Base-by-base conservation (phyloP, 371 early-diverging fungal genomes). In the Mortierella sp. region DNA sequence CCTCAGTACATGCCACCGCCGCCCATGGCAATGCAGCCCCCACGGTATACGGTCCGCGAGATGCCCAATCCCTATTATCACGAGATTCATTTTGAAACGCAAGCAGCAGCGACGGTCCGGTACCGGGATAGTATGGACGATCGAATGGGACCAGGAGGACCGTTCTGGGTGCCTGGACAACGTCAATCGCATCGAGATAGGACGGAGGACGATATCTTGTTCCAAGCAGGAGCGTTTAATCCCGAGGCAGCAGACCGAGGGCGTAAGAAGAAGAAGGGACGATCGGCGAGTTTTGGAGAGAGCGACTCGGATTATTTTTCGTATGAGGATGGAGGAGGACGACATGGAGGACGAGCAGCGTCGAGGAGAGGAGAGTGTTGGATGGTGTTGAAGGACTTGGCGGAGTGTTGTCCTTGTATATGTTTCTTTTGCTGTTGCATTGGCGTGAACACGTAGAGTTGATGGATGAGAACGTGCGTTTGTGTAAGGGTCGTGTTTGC, bases 171-270 rank as follows among this genome's bases (percentile, higher is more conserved):
- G 37, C 57, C 30, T 25, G 57, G 57, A 18, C 57, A 29, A n/a
- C 57, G 37, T 7, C 57, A 15, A 44, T 51, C 57, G 2, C 50
- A 25, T 26, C 62, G 57, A n/a, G 11, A 66, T 46, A 9, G 5
- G 37, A 37, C 37, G 9, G 55, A 66, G 12, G 73, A 71, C 16
- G 55, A 62, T n/a, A 29, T 45, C n/a, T 7, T 67, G 16, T 62
- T 51, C 44, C 66, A 63, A 16, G 73, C 67, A 30, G 67, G 73
- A 51, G 60, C 58, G 53, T 67, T 67, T 37, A 72, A 72, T 37
- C 66, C 67, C 19, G 66, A 72, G 25, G 52, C 37, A 37, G 37
- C 52, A 12, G 30, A 19, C 9, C 51, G 57, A 37, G 37, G 62
- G 15, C 19, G 43, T n/a, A 30, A 30, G 46, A 66, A 21, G 18